phyloP scores from a whole-genome alignment of 2,329 filamentous ascomycete genomes.

The Pyrenophora tritici-repentis region DNA sequence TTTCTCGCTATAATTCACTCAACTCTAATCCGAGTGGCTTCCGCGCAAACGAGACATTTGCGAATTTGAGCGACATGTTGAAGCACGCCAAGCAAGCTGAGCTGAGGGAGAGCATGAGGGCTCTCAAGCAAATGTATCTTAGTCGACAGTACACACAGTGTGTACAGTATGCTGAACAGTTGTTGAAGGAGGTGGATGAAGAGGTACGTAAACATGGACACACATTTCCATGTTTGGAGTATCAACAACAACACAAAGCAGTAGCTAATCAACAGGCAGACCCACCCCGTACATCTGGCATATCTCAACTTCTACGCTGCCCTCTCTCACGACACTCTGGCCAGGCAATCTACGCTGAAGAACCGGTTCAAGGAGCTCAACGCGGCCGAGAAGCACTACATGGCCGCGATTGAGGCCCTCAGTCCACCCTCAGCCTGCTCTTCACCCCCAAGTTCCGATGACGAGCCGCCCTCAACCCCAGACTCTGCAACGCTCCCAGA shows the following conservation, averaged over 20 bases:
- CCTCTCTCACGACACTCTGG: conserved; percentile 45
- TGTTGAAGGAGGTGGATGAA: conserved; percentile 27
- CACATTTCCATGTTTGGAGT: not conserved
- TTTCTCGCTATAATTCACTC: conserved; percentile 4
- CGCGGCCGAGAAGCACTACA: conserved; percentile 44
- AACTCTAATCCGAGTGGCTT: conserved; percentile 11
- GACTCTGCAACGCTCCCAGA: conserved; percentile 23
- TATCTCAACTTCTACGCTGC: conserved; percentile 48
- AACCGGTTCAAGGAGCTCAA: conserved; percentile 39
- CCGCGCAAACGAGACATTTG: conserved; percentile 2
- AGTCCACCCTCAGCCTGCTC: conserved; percentile 6
- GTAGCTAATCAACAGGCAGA: conserved; percentile 21
- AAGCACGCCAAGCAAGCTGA: conserved; percentile 23
- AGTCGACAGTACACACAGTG: conserved; percentile 47
- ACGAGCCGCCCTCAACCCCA: conserved; percentile 25
- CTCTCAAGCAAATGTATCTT: conserved; percentile 40
- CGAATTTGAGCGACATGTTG: conserved; percentile 17
- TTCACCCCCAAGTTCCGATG: conserved; percentile 18
- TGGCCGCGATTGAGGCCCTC: conserved; percentile 35
- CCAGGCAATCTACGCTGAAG: conserved; percentile 40
- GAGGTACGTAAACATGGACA: conserved; percentile 23
- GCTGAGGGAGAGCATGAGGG: conserved; percentile 32
- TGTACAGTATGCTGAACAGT: conserved; percentile 31
- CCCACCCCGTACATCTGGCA: conserved; percentile 41
- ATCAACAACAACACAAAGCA: not conserved